Conservation (phyloP, 345 rosid species). For the Microthlaspi erraticum region DNA sequence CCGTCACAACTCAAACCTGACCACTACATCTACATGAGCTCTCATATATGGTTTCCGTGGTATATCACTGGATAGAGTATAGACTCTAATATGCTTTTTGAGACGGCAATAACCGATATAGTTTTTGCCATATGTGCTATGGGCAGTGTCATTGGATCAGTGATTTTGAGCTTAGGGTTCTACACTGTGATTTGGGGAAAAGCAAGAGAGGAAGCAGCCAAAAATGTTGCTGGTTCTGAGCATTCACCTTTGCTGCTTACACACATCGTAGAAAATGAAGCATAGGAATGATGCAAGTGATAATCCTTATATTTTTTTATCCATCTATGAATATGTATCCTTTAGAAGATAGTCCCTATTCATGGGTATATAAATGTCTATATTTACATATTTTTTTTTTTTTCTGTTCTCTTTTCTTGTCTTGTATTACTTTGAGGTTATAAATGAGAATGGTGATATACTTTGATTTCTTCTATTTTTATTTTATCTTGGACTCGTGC, state of each 20-base stretch:
- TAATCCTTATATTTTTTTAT: not conserved
- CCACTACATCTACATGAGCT: not conserved
- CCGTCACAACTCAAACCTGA: too few species aligned
- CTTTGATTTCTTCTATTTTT: not conserved
- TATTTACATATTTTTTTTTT: too few species aligned
- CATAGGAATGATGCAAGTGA: slow-evolving; percentile 13
- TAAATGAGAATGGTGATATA: not conserved
- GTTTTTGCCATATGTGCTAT: slow-evolving; percentile 1
- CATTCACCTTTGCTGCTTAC: slow-evolving; percentile 20
- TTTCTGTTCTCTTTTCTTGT: too few species aligned
- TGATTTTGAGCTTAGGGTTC: slow-evolving; percentile 34
- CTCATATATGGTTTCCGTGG: not conserved
- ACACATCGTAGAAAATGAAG: slow-evolving; percentile 9
- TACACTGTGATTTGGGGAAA: slow-evolving; percentile 42
- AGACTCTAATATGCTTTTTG: too few species aligned
- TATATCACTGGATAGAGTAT: too few species aligned
- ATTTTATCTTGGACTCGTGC: not conserved
- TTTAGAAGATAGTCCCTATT: not conserved
- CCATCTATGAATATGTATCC: not conserved
- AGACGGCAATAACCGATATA: not conserved
- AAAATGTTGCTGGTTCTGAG: slow-evolving; percentile 17
- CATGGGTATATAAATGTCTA: not conserved
- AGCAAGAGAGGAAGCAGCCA: slow-evolving; percentile 40
- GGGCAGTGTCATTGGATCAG: slow-evolving; percentile 34
- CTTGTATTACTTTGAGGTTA: not conserved